Percentiles rank a stretch among this genome's conserved stretches.
These are phyloP conservation scores for Venturia effusa DNA, from an alignment of 2,329 filamentous ascomycete genomes.

Conservation along the genomic window DNA sequence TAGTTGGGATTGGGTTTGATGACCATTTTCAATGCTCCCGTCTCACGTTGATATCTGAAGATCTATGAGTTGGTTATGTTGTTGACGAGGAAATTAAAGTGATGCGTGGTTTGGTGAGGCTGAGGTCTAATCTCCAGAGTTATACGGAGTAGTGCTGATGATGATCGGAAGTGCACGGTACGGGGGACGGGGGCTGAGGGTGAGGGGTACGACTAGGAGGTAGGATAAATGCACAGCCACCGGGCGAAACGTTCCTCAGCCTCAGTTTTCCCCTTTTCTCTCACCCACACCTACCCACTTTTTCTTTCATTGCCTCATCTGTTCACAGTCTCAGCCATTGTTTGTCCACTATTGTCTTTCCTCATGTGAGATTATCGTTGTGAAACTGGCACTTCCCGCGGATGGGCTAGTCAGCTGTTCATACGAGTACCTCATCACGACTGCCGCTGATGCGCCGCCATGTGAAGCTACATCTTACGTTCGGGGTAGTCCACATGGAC, in stretches of 20 bases:
- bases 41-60: background rate
- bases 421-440: background rate
- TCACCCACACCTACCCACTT: too few species aligned
- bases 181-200: too few species aligned
- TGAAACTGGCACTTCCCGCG: too few species aligned
- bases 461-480: background rate
- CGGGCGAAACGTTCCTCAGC: too few species aligned
- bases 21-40: background rate
- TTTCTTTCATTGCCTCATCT: too few species aligned
- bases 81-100: background rate
- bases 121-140: background rate
- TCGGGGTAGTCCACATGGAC: background rate
- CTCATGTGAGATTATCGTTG: too few species aligned
- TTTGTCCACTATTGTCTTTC: too few species aligned
- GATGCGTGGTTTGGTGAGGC: background rate
- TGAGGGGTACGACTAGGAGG: background rate
- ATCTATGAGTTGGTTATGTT: background rate
- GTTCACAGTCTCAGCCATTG: too few species aligned
- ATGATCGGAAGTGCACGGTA: background rate
- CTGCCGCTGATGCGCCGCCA: background rate
- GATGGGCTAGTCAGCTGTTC: too few species aligned
- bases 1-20: slow-evolving; percentile 1
- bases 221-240: background rate
- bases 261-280: too few species aligned
- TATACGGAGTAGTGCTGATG: background rate